Evolutionary conservation across 768 basidiomycete species (phyloP), one percentile per base, ranked within the genome.

Genomic region (Calocera viscosa): DNA sequence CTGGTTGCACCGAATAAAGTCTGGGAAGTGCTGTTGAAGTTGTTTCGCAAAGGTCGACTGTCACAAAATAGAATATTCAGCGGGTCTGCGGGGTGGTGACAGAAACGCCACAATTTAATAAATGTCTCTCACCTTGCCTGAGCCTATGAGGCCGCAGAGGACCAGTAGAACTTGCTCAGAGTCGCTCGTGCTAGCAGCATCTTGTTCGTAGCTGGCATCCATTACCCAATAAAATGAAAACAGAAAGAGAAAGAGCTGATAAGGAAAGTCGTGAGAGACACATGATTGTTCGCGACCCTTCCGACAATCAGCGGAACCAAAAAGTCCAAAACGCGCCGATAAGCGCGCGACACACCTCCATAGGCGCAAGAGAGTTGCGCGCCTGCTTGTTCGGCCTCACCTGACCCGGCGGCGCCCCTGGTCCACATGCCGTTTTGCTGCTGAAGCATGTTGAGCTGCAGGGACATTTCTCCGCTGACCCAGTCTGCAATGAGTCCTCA

Each of bases 1-100:
- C 75, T 91, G 89, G 77, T 85, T 90, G 74, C 88, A 91, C 70
- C 88, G 81, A 49, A 78, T 78, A 73, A 90, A 88, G 43, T 75
- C 75, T 10, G 89, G 86, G 67, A 81, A 82, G 70, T 86, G 76
- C 2, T 73, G 68, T 71, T 90, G 79, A 2, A 91, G 80, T n/a
- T 86, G 84, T 69, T 84, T 75, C 63, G 90, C 88, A 73, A 92
- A 91, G 1, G 88, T 87, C 19, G 82, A 81, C 82, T 81, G 66
- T 67, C 68, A 16, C 26, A 40, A 53, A 34, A 80, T 80, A 78
- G 81, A 34, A 41, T 67, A 63, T 24, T 47, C 19, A 17, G 24
- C 43, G 16, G 16, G 43, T 47, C 16, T 47, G 16, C 43, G 8
- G 8, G 43, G 8, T 24, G 16, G 63, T 63, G 24, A 68, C 60